These are phyloP conservation scores for Zygnema circumcarinatum DNA, from an alignment of 139 green algal genomes.

Conservation along the genomic window DNA sequence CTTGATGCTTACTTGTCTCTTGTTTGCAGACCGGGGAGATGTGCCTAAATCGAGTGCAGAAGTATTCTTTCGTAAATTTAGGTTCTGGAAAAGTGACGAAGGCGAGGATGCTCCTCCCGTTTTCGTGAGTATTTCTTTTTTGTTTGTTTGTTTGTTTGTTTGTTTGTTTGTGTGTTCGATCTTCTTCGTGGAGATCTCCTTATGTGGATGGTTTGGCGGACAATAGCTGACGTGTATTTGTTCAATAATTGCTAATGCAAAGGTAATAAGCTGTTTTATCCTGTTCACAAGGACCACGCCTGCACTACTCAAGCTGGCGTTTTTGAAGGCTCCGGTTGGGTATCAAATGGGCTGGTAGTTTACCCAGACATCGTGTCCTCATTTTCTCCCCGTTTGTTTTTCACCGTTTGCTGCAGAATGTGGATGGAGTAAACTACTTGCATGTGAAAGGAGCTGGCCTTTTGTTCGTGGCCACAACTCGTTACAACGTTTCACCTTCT, in stretches of 20 bases:
- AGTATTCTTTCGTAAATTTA: slow-evolving; percentile 88
- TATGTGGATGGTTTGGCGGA: too few species aligned
- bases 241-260: too few species aligned
- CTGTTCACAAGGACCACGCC: too few species aligned
- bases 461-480: slow-evolving; percentile 86
- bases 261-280: too few species aligned
- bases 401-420: slow-evolving; percentile 61
- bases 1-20: neutral
- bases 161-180: too few species aligned
- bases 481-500: slow-evolving; percentile 85
- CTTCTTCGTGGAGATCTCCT: too few species aligned
- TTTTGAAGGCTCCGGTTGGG: too few species aligned
- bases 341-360: too few species aligned
- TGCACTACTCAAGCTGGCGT: too few species aligned
- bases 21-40: slow-evolving; percentile 49
- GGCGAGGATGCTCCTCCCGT: slow-evolving; percentile 83
- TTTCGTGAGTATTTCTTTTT: slow-evolving; percentile 71
- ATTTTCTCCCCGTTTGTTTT: too few species aligned
- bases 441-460: slow-evolving; percentile 83
- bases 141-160: slow-evolving; percentile 8
- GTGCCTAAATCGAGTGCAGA: slow-evolving; percentile 75
- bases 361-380: too few species aligned
- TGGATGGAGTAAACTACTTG: slow-evolving; percentile 96
- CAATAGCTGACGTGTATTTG: too few species aligned
- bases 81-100: slow-evolving; percentile 76